phyloP scores from a whole-genome alignment of 495 filamentous ascomycete genomes.

The Trypethelium eluteriae region DNA sequence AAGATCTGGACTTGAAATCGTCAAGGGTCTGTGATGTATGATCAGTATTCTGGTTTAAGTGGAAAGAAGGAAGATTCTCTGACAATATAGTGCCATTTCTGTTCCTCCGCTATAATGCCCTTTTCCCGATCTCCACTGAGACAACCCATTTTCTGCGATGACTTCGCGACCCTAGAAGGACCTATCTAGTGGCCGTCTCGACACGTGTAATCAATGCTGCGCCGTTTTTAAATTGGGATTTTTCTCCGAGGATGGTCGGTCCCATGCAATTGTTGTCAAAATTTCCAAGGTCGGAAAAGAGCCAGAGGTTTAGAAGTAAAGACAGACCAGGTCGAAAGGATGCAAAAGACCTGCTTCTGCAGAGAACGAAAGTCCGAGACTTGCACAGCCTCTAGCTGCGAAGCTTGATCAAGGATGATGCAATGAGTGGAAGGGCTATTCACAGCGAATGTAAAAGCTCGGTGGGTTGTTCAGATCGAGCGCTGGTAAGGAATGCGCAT shows the following conservation, averaged over 20 bases:
- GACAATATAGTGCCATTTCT: conserved; percentile 95
- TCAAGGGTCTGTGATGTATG: conserved; percentile 59
- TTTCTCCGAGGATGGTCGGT: conserved; percentile 10
- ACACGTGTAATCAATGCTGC: too few species aligned
- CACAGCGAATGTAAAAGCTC: neutral
- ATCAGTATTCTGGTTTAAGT: neutral
- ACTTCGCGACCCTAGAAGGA: conserved; percentile 42
- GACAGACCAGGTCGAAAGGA: neutral
- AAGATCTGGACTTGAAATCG: conserved; percentile 79
- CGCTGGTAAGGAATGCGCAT: conserved; percentile 11
- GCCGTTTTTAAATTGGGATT: neutral
- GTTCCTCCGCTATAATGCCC: conserved; percentile 60
- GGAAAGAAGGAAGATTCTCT: conserved; percentile 25
- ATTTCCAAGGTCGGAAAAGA: neutral
- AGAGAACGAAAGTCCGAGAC: neutral
- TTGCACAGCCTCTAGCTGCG: neutral
- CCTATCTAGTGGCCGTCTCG: too few species aligned
- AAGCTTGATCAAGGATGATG: neutral
- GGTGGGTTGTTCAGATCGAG: neutral
- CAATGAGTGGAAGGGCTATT: neutral
- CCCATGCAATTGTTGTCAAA: neutral
- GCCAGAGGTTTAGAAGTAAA: neutral
- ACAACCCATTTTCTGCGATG: conserved; percentile 22
- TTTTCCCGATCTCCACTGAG: conserved; percentile 66
- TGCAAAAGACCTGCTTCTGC: conserved; percentile 2